A percentile compares a stretch with the other conserved stretches of the same genome.
Conservation (phyloP, 2,329 filamentous ascomycete species). For the Coleophoma cylindrospora region DNA sequence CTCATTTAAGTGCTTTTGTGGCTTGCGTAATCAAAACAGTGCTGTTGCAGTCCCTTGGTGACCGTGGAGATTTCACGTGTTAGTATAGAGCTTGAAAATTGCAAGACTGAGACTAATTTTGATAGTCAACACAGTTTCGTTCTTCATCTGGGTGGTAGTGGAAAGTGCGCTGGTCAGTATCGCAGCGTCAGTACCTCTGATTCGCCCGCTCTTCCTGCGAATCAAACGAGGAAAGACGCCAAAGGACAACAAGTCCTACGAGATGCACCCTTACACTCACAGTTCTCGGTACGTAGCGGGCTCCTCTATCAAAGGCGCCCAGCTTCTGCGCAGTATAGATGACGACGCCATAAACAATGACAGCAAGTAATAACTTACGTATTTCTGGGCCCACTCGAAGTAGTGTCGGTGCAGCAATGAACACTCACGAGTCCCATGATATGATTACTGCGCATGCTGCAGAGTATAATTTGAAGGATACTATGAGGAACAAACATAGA, state of each 20-base stretch:
- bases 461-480: too few relatives aligned
- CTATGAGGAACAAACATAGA: too few relatives aligned
- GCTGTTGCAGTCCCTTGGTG: conserved; percentile 2
- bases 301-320: too few relatives aligned
- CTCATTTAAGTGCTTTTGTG: conserved; percentile 5
- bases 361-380: too few relatives aligned
- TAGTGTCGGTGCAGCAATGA: too few relatives aligned
- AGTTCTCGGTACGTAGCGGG: too few relatives aligned
- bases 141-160: conserved; percentile 7
- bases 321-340: too few relatives aligned
- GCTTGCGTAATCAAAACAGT: conserved; percentile 8
- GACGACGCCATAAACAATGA: too few relatives aligned
- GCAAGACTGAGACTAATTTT: background rate
- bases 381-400: too few relatives aligned
- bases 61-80: conserved; percentile 9
- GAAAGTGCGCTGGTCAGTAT: conserved; percentile 7
- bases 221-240: too few relatives aligned
- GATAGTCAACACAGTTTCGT: conserved; percentile 4
- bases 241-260: background rate
- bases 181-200: conserved; percentile 5
- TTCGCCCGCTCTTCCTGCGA: conserved; percentile 4
- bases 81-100: background rate
- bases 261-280: background rate
- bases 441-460: too few relatives aligned
- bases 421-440: too few relatives aligned